Conservation (phyloP, 1,139 yeast species). For the Debaryomyces subglobosus region DNA sequence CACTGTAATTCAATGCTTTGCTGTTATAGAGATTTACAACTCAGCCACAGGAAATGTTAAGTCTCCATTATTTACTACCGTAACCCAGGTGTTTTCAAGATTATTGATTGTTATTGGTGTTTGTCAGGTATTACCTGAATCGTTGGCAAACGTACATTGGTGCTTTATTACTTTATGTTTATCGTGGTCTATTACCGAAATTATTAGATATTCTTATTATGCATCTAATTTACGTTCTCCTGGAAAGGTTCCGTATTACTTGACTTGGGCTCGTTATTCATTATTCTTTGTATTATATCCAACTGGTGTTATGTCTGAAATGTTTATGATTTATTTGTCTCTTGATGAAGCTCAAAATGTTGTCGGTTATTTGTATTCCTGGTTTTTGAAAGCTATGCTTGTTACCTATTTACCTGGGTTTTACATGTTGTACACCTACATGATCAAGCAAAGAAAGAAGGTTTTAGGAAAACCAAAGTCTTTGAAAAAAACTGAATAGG, state of each 20-base stretch:
- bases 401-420: conserved; percentile 82
- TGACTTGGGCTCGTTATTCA: conserved; percentile 80
- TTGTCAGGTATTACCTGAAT: conserved; percentile 69
- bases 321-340: conserved; percentile 68
- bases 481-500: conserved; percentile 22
- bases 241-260: conserved; percentile 60
- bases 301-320: conserved; percentile 85
- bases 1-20: conserved; percentile 77
- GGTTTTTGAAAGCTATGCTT: conserved; percentile 58
- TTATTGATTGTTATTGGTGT: conserved; percentile 83
- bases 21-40: conserved; percentile 80
- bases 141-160: conserved; percentile 64
- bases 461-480: conserved; percentile 47
- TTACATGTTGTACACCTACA: conserved; percentile 81
- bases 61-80: conserved; percentile 82
- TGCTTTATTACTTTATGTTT: conserved; percentile 65
- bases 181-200: conserved; percentile 93
- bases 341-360: conserved; percentile 59
- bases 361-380: conserved; percentile 57
- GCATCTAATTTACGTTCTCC: conserved; percentile 64
- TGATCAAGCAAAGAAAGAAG: conserved; percentile 84
- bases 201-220: conserved; percentile 84
- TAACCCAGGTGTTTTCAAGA: conserved; percentile 85
- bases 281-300: conserved; percentile 86
- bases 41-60: conserved; percentile 77